Conservation (phyloP, 2,329 filamentous ascomycete genomes). For the Diaporthe australafricana region DNA sequence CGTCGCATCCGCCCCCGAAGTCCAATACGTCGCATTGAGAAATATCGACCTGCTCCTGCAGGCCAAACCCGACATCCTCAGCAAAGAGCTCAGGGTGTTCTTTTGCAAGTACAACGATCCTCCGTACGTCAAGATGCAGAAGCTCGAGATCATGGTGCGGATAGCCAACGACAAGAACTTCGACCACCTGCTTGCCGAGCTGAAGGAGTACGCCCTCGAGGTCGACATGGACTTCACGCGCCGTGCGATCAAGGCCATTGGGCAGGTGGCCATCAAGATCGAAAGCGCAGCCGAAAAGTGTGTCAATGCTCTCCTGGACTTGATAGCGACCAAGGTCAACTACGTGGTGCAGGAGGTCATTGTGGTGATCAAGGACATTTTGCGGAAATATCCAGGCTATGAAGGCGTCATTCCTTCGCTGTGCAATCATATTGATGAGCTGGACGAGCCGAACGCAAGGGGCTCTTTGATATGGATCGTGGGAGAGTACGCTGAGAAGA, state of each 20-base stretch:
- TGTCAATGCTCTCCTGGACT: slow-evolving; percentile 90
- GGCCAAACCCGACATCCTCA: slow-evolving; percentile 95
- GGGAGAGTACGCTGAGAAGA: slow-evolving; percentile 98
- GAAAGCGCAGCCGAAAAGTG: slow-evolving; percentile 95
- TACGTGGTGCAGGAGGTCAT: slow-evolving; percentile 99
- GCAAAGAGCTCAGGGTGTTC: slow-evolving; percentile 97
- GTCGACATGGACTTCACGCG: slow-evolving; percentile 99
- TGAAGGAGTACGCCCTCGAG: slow-evolving; percentile 98
- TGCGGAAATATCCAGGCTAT: slow-evolving; percentile 96
- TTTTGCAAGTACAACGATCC: slow-evolving; percentile 99
- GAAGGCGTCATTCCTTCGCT: slow-evolving; percentile 97
- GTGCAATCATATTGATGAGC: slow-evolving; percentile 95
- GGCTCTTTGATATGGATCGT: slow-evolving; percentile 98
- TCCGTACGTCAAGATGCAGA: slow-evolving; percentile 96
- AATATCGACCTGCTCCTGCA: slow-evolving; percentile 97
- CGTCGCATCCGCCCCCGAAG: slow-evolving; percentile 94
- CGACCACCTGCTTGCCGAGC: slow-evolving; percentile 90
- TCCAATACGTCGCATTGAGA: slow-evolving; percentile 95
- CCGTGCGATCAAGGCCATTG: slow-evolving; percentile 93
- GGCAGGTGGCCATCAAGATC: slow-evolving; percentile 98
- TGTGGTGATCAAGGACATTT: slow-evolving; percentile 99
- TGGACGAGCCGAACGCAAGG: slow-evolving; percentile 93
- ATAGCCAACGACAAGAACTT: slow-evolving; percentile 98
- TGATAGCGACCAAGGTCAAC: slow-evolving; percentile 98
- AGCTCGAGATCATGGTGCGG: slow-evolving; percentile 98